Base-by-base conservation (phyloP, 1,139 yeast species). In the Blastobotrys aristatus region DNA sequence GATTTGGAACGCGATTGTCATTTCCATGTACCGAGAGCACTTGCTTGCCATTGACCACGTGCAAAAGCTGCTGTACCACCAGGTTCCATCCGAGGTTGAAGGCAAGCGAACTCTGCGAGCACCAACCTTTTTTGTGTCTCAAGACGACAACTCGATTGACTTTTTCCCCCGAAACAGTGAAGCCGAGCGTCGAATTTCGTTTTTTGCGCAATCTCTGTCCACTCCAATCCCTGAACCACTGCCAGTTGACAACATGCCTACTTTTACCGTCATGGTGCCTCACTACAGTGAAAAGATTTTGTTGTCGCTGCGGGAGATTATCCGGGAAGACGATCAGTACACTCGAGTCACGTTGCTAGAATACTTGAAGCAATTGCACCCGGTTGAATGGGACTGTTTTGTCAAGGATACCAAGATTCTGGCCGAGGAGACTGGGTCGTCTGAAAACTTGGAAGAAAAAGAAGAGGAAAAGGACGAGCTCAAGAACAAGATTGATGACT, bases 241-340 rank as follows among this genome's bases (percentile, higher is more conserved):
- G 63, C 98, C 98, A 34, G 97, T 92, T 59, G 98, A 92, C 71
- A 92, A 92, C 75, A 92, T 92, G 98, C 98, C 98, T 53, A 92
- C 97, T 11, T 92, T 92, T 68, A 89, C 97, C 46, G 98, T 92
- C 47, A 78, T 92, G 73, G 90, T 95, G 61, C 98, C 98, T 67
- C 98, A 92, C 69, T 92, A 92, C 73, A 82, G 96, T 54, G 98
- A 92, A 76, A 92, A 94, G 83, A 90, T 92, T 61, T 77, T 92
- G 65, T 75, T 92, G 54, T 89, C 97, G 35, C 77, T 92, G 68
- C 87, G 96, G 71, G 98, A 92, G 73, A 92, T 92, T 71, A 92
- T 92, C 65, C 88, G 97, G 70, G 98, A 92, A 73, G 98, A 92
- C 68, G 97, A 94, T 69, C 97, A 92, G 72, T 90, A 87, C 70